These are phyloP conservation scores for Avicennia marina DNA, from an alignment of 257 asterid species.

Conservation along the genomic window DNA sequence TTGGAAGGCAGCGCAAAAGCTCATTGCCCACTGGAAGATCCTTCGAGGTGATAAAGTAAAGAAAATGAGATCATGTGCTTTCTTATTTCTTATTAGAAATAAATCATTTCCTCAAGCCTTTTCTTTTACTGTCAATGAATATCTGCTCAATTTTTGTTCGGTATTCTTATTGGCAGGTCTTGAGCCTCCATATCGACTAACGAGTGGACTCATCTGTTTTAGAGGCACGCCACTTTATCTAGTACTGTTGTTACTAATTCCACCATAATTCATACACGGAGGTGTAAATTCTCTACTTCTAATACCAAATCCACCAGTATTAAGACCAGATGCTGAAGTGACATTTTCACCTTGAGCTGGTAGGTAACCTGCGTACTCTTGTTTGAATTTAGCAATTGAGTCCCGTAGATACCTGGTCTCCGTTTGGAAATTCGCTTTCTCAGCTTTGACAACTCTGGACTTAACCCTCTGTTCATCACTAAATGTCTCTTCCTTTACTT, in stretches of 20 bases:
- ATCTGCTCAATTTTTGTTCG: no score
- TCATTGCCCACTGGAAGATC: no score
- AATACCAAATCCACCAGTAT: conserved; percentile 32
- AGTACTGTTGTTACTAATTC: conserved; percentile 23
- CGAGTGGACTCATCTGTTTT: conserved; percentile 37
- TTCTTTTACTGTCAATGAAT: no score
- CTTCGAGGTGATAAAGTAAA: no score
- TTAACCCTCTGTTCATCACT: conserved; percentile 83
- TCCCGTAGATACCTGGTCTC: conserved; percentile 57
- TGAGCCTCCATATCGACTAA: conserved; percentile 54
- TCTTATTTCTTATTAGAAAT: no score
- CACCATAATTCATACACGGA: conserved; percentile 30
- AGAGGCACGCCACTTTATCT: conserved; percentile 30
- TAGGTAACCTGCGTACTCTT: conserved; percentile 29
- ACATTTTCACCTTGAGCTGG: conserved; percentile 34
- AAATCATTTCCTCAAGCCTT: no score
- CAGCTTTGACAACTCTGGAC: conserved; percentile 74
- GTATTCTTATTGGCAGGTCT: no score
- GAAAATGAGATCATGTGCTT: no score
- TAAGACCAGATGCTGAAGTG: conserved; percentile 29
- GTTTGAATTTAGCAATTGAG: conserved; percentile 39
- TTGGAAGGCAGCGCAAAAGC: no score
- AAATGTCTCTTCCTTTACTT: conserved; percentile 80
- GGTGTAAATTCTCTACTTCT: conserved; percentile 26
- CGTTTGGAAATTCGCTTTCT: conserved; percentile 43